These are phyloP conservation scores for Astrephomene gubernaculifera DNA, from an alignment of 139 green algal species.

Conservation along the genomic window DNA sequence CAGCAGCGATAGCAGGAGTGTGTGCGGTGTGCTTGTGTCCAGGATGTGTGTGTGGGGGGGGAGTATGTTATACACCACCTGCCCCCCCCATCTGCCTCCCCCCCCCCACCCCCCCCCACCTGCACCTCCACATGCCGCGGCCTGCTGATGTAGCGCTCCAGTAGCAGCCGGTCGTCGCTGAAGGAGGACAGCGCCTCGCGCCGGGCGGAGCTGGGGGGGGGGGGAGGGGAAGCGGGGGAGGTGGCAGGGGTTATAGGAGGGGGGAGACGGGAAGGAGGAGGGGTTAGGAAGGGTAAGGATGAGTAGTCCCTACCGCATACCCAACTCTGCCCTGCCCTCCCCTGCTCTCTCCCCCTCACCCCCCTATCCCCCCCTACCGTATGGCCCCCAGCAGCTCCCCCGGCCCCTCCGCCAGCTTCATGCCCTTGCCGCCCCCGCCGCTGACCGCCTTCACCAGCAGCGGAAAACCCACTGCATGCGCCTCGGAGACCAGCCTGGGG, in stretches of 20 bases:
- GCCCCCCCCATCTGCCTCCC: background rate
- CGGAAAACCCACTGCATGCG: slow-evolving; percentile 76
- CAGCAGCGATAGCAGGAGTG: no score
- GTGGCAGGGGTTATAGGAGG: background rate
- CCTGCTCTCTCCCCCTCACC: background rate
- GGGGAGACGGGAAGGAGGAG: background rate
- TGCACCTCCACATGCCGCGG: slow-evolving; percentile 90
- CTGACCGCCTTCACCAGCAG: slow-evolving; percentile 90
- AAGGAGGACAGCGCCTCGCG: slow-evolving; percentile 82
- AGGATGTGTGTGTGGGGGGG: no score
- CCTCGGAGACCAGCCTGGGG: slow-evolving; percentile 67
- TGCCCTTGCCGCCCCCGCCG: slow-evolving; percentile 92
- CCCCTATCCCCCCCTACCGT: background rate
- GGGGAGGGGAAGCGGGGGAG: slow-evolving; percentile 34
- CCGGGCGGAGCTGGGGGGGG: slow-evolving; percentile 61
- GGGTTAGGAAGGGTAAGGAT: no score
- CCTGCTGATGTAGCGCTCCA: slow-evolving; percentile 84
- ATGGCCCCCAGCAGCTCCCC: slow-evolving; percentile 7
- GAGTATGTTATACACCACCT: background rate
- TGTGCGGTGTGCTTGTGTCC: no score
- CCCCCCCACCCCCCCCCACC: slow-evolving; percentile 42
- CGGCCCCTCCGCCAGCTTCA: slow-evolving; percentile 80
- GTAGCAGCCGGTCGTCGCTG: slow-evolving; percentile 83
- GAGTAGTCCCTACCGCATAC: background rate
- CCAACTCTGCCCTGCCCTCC: background rate